These are phyloP conservation scores for Puya raimondii DNA, from an alignment of 176 grass and related monocot species.

Conservation along the genomic window DNA sequence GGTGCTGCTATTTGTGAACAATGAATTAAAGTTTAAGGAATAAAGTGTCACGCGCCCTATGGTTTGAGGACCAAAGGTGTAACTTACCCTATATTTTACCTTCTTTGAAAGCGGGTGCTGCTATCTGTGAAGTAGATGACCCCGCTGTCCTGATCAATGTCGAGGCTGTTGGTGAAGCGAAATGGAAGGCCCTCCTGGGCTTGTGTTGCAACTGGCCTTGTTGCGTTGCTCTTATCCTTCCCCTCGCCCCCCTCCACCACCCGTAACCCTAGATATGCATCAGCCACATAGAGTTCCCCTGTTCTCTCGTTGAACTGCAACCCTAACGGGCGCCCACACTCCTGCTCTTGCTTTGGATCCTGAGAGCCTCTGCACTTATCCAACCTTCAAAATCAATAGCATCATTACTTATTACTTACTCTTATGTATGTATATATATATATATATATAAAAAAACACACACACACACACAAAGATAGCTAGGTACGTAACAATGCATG, in stretches of 20 bases:
- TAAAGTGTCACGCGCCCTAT: too few species aligned
- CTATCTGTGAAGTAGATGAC: constrained; percentile 70
- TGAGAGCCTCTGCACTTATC: constrained; percentile 47
- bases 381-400: constrained; percentile 21
- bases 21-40: too few species aligned
- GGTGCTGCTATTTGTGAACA: constrained; percentile 64
- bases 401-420: neutral
- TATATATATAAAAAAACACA: neutral
- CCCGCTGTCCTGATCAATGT: constrained; percentile 50
- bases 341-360: constrained; percentile 39
- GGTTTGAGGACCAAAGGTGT: too few species aligned
- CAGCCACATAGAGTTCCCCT: constrained; percentile 40
- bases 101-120: constrained; percentile 43
- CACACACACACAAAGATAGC: neutral
- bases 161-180: constrained; percentile 54
- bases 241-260: constrained; percentile 15
- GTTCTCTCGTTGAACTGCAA: constrained; percentile 42
- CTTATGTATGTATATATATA: neutral
- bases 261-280: constrained; percentile 52
- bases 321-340: constrained; percentile 72
- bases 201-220: constrained; percentile 24
- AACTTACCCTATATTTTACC: constrained; percentile 9
- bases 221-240: constrained; percentile 11
- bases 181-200: constrained; percentile 19
- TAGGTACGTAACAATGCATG: neutral